Conservation (phyloP, 1,284 basidiomycete species). For the Laetiporus sulphureus region DNA sequence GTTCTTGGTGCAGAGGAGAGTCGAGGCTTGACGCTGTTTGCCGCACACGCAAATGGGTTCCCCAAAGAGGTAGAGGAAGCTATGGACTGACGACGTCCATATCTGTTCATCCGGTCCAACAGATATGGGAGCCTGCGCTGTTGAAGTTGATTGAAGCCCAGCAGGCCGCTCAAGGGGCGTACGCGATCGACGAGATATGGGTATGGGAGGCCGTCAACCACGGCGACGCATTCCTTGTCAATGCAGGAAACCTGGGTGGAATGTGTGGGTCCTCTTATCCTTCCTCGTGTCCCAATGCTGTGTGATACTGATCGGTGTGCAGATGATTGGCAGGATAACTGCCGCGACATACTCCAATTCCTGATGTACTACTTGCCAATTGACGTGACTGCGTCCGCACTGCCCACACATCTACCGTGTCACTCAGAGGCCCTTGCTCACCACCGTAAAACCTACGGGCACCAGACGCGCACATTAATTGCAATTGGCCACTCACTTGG, state of each 20-base stretch:
- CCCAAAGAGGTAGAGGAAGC: slow-evolving; percentile 26
- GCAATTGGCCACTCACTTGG: slow-evolving; percentile 81
- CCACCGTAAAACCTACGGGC: slow-evolving; percentile 37
- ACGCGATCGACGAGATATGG: slow-evolving; percentile 48
- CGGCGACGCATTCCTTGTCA: slow-evolving; percentile 46
- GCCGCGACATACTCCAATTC: slow-evolving; percentile 45
- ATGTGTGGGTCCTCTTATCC: slow-evolving; percentile 28
- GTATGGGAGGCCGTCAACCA: slow-evolving; percentile 49
- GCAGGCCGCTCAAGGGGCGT: slow-evolving; percentile 6
- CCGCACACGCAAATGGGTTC: slow-evolving; percentile 30
- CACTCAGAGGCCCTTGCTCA: slow-evolving; percentile 35
- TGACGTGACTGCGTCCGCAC: slow-evolving; percentile 15
- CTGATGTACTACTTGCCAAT: slow-evolving; percentile 34
- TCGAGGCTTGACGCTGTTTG: slow-evolving; percentile 29
- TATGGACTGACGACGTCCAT: slow-evolving; percentile 46
- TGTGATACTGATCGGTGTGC: no score
- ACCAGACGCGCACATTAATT: slow-evolving; percentile 44
- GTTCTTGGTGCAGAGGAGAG: slow-evolving; percentile 16
- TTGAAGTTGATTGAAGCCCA: slow-evolving; percentile 18
- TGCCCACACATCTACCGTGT: slow-evolving; percentile 47
- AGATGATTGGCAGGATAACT: slow-evolving; percentile 46
- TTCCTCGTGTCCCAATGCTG: no score
- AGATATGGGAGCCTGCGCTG: slow-evolving; percentile 31
- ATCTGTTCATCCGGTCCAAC: slow-evolving; percentile 43
- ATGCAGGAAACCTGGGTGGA: slow-evolving; percentile 38